These are phyloP conservation scores for Aspergillus avenaceus DNA, from an alignment of 495 filamentous ascomycete genomes.

Conservation along the genomic window DNA sequence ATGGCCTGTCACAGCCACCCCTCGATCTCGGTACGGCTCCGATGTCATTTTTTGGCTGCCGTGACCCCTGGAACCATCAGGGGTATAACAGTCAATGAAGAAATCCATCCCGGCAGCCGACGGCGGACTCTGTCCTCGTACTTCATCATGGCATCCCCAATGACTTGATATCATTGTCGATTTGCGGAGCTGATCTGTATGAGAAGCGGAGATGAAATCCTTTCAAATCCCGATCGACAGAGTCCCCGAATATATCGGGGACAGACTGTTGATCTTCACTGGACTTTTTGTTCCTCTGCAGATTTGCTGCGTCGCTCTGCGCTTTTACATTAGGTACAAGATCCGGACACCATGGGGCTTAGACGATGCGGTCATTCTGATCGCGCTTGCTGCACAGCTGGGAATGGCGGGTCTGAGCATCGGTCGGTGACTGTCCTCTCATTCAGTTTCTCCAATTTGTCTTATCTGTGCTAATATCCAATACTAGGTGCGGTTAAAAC, in stretches of 20 bases:
- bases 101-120: too few species aligned
- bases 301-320: neutral
- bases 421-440: neutral
- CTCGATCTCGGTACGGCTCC: too few species aligned
- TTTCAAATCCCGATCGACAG: neutral
- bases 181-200: too few species aligned
- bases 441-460: too few species aligned
- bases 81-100: too few species aligned
- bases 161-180: too few species aligned
- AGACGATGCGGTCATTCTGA: neutral
- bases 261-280: neutral
- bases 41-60: too few species aligned
- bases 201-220: neutral
- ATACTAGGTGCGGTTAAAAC: neutral
- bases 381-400: neutral
- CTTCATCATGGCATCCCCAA: too few species aligned
- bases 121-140: too few species aligned
- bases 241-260: neutral
- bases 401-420: neutral
- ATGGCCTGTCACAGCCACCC: too few species aligned
- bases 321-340: neutral
- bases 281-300: neutral
- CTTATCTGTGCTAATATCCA: neutral
- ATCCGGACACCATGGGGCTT: neutral
- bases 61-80: too few species aligned